Evolutionary conservation across 2,329 filamentous ascomycete genomes (phyloP), one percentile per base, ranked within the genome.

Genomic region (Ophiostoma novo-ulmi): DNA sequence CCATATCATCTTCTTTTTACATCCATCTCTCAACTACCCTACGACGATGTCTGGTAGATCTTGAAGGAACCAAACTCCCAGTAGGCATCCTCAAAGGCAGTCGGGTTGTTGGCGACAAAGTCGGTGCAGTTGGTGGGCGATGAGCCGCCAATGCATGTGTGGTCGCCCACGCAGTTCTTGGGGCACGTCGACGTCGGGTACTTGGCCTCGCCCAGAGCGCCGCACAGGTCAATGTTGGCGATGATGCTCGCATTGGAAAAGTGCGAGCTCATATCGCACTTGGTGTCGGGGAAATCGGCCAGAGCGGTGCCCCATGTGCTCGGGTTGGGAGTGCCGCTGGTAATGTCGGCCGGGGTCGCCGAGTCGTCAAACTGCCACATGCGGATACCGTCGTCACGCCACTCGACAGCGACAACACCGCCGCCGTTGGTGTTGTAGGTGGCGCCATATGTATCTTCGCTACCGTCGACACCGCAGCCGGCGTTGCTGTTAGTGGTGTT

Each of bases 191-290:
- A 85, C 14, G 78, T 74, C 1, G 79, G 78, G 74, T 83, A 87
- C 44, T 80, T 78, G 3, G 78, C 79, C 65, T 84, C 83, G 3
- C 84, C 85, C 74, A 86, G 81, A 58, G 84, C 77, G 0, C 88
- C 89, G 73, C 88, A 91, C 8, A 91, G 78, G 76, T 88, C 85
- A 73, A 90, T 89, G 75, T 91, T 89, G 61, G 83, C 83, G 73
- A 90, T 83, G 74, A 91, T 90, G 74, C 86, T 88, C 77, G 89
- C 84, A 75, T 90, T 91, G 70, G 78, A 81, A 77, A 91, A 90
- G 75, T 89, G 87, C 4, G 79, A 80, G 6, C 78, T 77, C 68
- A 90, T 86, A 71, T 88, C 80, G 78, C 88, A 91, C 65, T 85
- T 77, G 0, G 88, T 90, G 74, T 80, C 82, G 17, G 89, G 89